Conservation (phyloP, 352 stramenopile species). For the Aphanomyces cochlioides region DNA sequence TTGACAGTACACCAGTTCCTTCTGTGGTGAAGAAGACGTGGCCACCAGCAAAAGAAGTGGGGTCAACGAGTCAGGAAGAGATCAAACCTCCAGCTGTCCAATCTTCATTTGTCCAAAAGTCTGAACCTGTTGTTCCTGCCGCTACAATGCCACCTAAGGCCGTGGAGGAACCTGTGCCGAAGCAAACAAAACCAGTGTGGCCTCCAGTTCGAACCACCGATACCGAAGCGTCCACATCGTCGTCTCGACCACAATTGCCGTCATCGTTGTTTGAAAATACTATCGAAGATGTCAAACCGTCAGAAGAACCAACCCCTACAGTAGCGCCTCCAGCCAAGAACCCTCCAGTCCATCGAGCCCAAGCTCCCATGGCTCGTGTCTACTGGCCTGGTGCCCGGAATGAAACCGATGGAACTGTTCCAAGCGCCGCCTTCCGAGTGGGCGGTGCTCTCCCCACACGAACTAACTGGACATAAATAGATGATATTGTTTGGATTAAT, state of each 20-base stretch:
- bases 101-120: too few relatives aligned
- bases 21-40: not conserved
- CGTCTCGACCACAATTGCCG: not conserved
- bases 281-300: not conserved
- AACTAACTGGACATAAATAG: constrained; percentile 27
- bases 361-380: not conserved
- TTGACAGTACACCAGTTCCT: too few relatives aligned
- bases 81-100: too few relatives aligned
- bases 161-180: not conserved
- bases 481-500: not conserved
- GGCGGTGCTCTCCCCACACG: constrained; percentile 18
- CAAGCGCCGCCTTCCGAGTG: not conserved
- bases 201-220: not conserved
- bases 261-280: not conserved
- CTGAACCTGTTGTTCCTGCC: too few relatives aligned
- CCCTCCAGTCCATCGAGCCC: not conserved
- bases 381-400: not conserved
- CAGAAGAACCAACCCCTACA: not conserved
- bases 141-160: not conserved
- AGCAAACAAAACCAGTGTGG: not conserved
- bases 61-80: too few relatives aligned
- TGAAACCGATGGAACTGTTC: not conserved
- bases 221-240: not conserved
- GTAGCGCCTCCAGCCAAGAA: not conserved
- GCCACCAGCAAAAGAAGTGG: not conserved